Base-by-base conservation (phyloP, 2,329 filamentous ascomycete species). In the Pseudogymnoascus sp. region DNA sequence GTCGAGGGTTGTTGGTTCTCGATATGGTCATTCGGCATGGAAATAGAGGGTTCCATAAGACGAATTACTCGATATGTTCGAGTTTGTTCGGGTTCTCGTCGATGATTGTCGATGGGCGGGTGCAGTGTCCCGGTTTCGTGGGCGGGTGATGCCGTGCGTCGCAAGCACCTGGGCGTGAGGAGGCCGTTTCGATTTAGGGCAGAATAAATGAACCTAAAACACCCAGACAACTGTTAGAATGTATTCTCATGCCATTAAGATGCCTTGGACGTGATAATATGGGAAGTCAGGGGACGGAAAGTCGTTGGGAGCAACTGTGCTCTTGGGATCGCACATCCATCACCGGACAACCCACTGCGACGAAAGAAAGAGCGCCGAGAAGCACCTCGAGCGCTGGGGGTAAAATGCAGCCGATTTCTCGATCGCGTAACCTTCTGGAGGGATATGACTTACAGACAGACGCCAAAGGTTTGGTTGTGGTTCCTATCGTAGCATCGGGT, bases 401-500 rank as follows among this genome's bases (percentile, higher is more conserved):
- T 5, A 25, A 63, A 60, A 67, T 64, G 45, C 61, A 9, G 16
- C 9, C 62, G 62, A 67, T 61, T 68, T 60, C 68, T 66, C 66
- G 71, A 72, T 73, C 72, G 72, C 72, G 72, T 71, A 71, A 61
- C 41, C 65, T 64, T 14, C 62, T 67, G 63, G 55, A 69, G 60
- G 52, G 63, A 68, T 64, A 52, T 45, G 19, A 73, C 72, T 72
- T 71, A 73, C 71, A 67, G 63, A 59, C 66, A 64, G 64, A 68
- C 64, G 62, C 66, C 69, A 70, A 64, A 62, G 64, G 68, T 69
- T 67, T 52, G 63, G 68, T 70, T 68, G 69, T 64, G 67, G 67
- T 64, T 66, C 66, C 69, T 72, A 72, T 73, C 68, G 67, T 70
- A 66, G 69, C 72, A 72, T 73, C 67, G 67, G 67, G 35, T 59